Conservation (phyloP, 176 grass and related monocot species). For the Carex littledalei region DNA sequence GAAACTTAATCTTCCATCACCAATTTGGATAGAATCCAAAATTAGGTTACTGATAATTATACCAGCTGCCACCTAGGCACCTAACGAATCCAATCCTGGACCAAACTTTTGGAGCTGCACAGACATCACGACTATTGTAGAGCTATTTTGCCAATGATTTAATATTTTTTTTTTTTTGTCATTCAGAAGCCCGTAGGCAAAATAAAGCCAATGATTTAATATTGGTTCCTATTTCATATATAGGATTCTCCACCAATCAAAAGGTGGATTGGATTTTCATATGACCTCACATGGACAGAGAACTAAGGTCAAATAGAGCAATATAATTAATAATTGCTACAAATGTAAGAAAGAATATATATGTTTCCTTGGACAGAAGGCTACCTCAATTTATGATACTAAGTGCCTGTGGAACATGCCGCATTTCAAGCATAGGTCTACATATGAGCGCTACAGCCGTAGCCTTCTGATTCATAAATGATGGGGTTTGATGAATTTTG, state of each 20-base stretch:
- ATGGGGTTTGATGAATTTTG: not conserved
- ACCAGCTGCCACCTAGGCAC: not conserved
- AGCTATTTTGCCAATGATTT: slow-evolving; percentile 3
- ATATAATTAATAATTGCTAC: not conserved
- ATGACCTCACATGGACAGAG: not conserved
- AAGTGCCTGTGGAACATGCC: not conserved
- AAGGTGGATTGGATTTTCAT: not conserved
- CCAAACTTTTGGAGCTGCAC: not conserved
- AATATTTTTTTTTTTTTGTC: too few species aligned
- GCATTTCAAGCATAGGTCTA: not conserved
- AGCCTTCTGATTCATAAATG: not conserved
- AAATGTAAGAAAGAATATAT: not conserved
- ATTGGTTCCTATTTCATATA: not conserved
- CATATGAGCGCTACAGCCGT: too few species aligned
- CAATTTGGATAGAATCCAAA: not conserved
- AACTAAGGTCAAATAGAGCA: not conserved
- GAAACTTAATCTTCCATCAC: not conserved
- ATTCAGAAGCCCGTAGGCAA: too few species aligned
- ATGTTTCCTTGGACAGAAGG: slow-evolving; percentile 1
- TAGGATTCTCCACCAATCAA: not conserved
- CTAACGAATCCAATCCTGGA: not conserved
- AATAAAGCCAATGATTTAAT: slow-evolving; percentile 13
- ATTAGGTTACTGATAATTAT: not conserved
- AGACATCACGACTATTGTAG: not conserved
- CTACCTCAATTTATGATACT: not conserved